Evolutionary conservation across 78 protist species (phyloP), one percentile per base, ranked within the genome.

Genomic region (Monocercomonoides exilis): DNA sequence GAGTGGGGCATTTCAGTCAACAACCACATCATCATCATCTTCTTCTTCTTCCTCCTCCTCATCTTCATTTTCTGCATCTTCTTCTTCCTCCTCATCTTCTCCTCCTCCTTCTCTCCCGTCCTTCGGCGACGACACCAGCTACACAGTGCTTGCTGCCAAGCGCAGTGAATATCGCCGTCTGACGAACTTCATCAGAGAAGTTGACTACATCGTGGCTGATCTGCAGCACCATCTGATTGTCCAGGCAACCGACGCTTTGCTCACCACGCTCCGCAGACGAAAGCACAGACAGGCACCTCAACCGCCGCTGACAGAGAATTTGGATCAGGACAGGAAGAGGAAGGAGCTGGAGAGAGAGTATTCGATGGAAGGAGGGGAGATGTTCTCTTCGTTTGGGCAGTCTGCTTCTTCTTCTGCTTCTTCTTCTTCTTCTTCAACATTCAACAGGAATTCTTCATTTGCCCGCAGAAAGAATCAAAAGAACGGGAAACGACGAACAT

Each of bases 151-250:
- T 32, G 70, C 70, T 54, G 35, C 29, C 70, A 54, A 54, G 70
- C 70, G 70, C 29, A 32, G 35, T 29, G 70, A 54, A 29, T 54
- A 29, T 29, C 70, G 70, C 70, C 70, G 70, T 29, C 70, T 54
- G 70, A 54, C 70, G 70, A 54, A 54, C 70, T n/a, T 80, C 85
- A 87, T 90, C 44, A 85, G 90, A 4, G 80, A 84, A 4, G 42
- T 34, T 1, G 92, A 90, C 85, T 90, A 82, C 85, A 2, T 90
- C 2, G 84, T 90, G 82, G 29, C 84, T 38, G 85, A 87, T 34
- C 11, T 84, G 41, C 85, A 87, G 44, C 46, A 43, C 34, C 29
- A 0, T 3, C 89, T 90, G 36, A 70, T 70, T 34, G 45, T 85
- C 34, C 0, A 46, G 4, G 1, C 87, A 4, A 63, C 81, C 32